phyloP scores from a whole-genome alignment of 306 rosid species.

The Sphenostylis stenocarpa region DNA sequence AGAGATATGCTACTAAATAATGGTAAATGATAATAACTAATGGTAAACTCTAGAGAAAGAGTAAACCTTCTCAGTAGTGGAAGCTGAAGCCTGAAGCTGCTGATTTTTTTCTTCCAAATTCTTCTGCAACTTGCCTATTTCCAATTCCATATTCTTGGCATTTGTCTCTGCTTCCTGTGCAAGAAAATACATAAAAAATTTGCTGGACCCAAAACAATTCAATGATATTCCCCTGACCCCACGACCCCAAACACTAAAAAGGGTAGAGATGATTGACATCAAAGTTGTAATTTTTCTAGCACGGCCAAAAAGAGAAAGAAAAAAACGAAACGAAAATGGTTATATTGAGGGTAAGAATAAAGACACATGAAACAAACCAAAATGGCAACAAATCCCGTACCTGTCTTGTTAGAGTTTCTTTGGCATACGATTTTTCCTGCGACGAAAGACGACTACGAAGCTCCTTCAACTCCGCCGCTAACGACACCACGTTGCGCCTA shows the following conservation, averaged over 20 bases:
- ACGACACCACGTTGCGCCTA: conserved; percentile 82
- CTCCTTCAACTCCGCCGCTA: conserved; percentile 90
- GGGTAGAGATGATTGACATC: conserved; percentile 35
- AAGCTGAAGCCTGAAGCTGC: conserved; percentile 73
- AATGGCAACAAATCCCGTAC: conserved; percentile 39
- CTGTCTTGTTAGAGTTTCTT: conserved; percentile 78
- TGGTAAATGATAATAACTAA: background rate
- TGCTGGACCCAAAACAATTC: background rate
- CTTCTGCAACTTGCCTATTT: conserved; percentile 61
- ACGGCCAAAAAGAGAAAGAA: conserved; percentile 26
- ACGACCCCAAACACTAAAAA: conserved; percentile 40
- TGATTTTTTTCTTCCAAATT: conserved; percentile 67
- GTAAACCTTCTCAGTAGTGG: conserved; percentile 70
- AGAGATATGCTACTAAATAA: background rate
- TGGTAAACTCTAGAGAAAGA: background rate
- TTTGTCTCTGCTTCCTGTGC: conserved; percentile 81
- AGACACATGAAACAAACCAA: conserved; percentile 26
- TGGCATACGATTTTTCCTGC: conserved; percentile 75
- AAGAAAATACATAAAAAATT: conserved; percentile 31
- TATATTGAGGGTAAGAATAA: conserved; percentile 11
- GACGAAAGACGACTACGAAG: conserved; percentile 72
- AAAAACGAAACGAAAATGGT: background rate
- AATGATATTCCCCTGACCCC: conserved; percentile 44
- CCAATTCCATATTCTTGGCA: conserved; percentile 80
- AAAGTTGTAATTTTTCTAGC: conserved; percentile 29